Percentiles rank a stretch among this genome's conserved stretches.
These are phyloP conservation scores for Olyra latifolia DNA, from an alignment of 176 grass and related monocot genomes.

Conservation along the genomic window DNA sequence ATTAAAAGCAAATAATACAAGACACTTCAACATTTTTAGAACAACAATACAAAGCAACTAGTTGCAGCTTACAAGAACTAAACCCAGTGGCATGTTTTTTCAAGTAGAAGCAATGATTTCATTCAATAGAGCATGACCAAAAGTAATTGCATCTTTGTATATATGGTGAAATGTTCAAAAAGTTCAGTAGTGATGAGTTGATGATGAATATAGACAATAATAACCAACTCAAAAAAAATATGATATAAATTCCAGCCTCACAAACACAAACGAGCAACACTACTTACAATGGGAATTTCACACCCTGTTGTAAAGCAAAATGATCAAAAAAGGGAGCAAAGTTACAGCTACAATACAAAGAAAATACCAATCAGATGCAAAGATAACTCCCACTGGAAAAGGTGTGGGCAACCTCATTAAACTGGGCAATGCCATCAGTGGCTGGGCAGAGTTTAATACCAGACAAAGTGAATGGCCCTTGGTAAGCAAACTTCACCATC, in stretches of 20 bases:
- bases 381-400: constrained; percentile 82
- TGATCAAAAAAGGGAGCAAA: constrained; percentile 2
- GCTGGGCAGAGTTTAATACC: constrained; percentile 76
- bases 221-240: constrained; percentile 25
- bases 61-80: neutral
- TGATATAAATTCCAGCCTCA: constrained; percentile 40
- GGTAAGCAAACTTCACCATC: constrained; percentile 82
- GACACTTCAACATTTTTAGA: neutral
- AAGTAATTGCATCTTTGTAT: neutral
- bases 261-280: constrained; percentile 23
- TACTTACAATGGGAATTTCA: constrained; percentile 49
- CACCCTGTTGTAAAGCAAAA: constrained; percentile 44
- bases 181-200: neutral
- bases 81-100: neutral
- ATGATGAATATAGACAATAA: constrained; percentile 11
- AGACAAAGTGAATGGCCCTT: constrained; percentile 78
- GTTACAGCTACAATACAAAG: constrained; percentile 35
- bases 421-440: constrained; percentile 61
- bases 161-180: neutral
- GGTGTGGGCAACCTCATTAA: constrained; percentile 83
- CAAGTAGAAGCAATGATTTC: neutral
- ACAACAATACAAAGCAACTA: neutral
- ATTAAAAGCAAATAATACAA: neutral
- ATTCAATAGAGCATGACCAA: neutral
- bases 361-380: constrained; percentile 67